These are phyloP conservation scores for Cyclostephanos invisitatus DNA, from an alignment of 108 stramenopile genomes.

Conservation along the genomic window DNA sequence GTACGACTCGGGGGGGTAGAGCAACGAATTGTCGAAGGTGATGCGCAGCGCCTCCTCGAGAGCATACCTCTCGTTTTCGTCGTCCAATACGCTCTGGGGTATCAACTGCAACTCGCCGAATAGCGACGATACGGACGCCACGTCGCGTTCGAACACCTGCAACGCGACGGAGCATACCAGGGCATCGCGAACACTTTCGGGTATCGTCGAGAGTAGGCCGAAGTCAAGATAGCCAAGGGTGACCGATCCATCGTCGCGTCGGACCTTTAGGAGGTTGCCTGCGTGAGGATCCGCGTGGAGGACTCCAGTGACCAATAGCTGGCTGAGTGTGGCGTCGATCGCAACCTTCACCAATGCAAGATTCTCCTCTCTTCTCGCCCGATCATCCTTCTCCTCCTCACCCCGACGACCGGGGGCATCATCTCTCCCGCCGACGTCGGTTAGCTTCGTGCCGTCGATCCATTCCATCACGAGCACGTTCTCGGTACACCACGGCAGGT, in stretches of 20 bases:
- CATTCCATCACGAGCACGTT: conserved; percentile 74
- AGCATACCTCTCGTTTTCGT: conserved; percentile 53
- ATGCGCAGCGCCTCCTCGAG: conserved; percentile 51
- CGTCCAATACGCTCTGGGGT: conserved; percentile 55
- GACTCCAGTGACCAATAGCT: conserved; percentile 75
- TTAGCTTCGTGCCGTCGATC: conserved; percentile 64
- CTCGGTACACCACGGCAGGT: conserved; percentile 54
- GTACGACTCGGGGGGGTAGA: conserved; percentile 34
- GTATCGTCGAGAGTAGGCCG: conserved; percentile 68
- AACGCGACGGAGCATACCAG: conserved; percentile 76
- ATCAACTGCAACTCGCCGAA: conserved; percentile 77
- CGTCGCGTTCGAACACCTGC: conserved; percentile 69
- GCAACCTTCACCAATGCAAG: conserved; percentile 63
- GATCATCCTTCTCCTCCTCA: conserved; percentile 7
- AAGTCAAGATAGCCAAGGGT: conserved; percentile 77
- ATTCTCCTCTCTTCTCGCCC: conserved; percentile 46
- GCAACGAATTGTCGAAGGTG: conserved; percentile 52
- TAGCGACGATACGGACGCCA: conserved; percentile 65
- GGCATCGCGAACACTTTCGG: conserved; percentile 65
- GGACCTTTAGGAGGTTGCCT: conserved; percentile 74
- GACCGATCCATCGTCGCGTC: conserved; percentile 19
- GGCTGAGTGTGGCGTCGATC: conserved; percentile 74
- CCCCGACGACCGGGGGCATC: not conserved
- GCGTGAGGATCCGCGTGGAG: conserved; percentile 78
- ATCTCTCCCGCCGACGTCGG: conserved; percentile 20